Base-by-base conservation (phyloP, 495 filamentous ascomycete genomes). In the Talaromyces wortmannii region DNA sequence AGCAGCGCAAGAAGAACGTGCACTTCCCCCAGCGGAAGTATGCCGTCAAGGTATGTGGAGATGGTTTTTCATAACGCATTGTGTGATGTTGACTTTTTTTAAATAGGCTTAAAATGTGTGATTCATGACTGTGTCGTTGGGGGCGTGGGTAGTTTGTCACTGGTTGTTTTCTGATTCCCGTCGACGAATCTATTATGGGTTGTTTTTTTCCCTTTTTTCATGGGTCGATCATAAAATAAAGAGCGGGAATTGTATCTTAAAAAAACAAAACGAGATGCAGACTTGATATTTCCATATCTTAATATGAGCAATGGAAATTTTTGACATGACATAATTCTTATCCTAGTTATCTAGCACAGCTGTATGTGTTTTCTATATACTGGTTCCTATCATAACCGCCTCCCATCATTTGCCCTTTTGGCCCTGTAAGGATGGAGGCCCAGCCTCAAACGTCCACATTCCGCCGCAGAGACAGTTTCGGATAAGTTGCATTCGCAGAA, bases 21-120 rank as follows among this genome's bases (percentile, higher is more conserved):
- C 95, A 99, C 81, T 99, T 98, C 84, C 94, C 95, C 52, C 89
- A 92, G 83, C 83, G 95, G 75, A 97, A 96, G 79, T 99, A 83
- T 78, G 95, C 95, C 71, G 85, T 99, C 70, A 99, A 96, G 92
- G 94, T 91, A 84, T 40, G 8, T 8, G 13, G 8, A 40, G 5
- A 10, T 40, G 13, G 8, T 40, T 40, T 8, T 40, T 8, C 13
- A 2, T 13, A 2, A 40, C 1, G 36, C 5, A 10, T 5, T 8
- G 13, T 36, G 33, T 5, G 13, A 40, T 40, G 36, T 13, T 40
- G 5, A 40, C 15, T 15, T 23, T 30, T 30, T 18, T 31, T 33
- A 36, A 36, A 57, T 57, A 76, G 73, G 73, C 73, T 64, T 76
- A 76, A 74, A 70, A 40, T 10, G 13, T 40, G 36, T 23, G 13